Percentiles rank a stretch among this genome's conserved stretches.
These are phyloP conservation scores for Acer campestre DNA, from an alignment of 345 rosid genomes.

Conservation along the genomic window DNA sequence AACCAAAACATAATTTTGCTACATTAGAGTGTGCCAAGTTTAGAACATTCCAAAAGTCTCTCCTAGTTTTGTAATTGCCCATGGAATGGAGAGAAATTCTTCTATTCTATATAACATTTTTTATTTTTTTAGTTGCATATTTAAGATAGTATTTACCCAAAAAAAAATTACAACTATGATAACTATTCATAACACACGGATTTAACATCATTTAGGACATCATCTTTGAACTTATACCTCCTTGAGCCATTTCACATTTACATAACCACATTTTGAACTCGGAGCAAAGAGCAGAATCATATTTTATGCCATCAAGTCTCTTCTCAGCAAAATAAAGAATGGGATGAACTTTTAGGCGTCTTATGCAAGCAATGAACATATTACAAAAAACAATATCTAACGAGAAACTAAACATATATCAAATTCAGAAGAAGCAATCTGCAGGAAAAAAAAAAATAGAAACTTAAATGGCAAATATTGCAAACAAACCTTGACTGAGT, in stretches of 20 bases:
- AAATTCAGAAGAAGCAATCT: conserved; percentile 6
- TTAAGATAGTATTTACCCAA: not conserved
- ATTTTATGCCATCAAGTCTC: not conserved
- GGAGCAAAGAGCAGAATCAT: not conserved
- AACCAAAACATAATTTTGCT: conserved; percentile 17
- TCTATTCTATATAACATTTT: not conserved
- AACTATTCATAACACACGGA: not conserved
- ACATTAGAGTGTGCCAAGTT: not conserved
- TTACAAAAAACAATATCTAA: not conserved
- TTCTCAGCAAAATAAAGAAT: not conserved
- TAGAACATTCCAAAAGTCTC: conserved; percentile 9
- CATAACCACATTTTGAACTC: not conserved
- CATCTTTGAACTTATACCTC: not conserved
- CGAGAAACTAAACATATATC: not conserved
- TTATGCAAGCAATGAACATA: not conserved
- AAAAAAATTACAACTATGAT: not conserved
- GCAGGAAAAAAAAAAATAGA: not conserved
- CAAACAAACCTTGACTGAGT: conserved; percentile 80
- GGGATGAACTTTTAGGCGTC: not conserved
- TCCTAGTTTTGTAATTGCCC: not conserved
- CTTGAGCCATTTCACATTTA: not conserved
- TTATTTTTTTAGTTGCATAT: not conserved
- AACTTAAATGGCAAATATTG: conserved; percentile 1
- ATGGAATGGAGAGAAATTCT: not conserved
- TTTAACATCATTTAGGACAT: conserved; percentile 7